Evolutionary conservation across 1,284 basidiomycete genomes (phyloP), one percentile per base, ranked within the genome.

Genomic region (Melanopsichium pennsylvanicum): DNA sequence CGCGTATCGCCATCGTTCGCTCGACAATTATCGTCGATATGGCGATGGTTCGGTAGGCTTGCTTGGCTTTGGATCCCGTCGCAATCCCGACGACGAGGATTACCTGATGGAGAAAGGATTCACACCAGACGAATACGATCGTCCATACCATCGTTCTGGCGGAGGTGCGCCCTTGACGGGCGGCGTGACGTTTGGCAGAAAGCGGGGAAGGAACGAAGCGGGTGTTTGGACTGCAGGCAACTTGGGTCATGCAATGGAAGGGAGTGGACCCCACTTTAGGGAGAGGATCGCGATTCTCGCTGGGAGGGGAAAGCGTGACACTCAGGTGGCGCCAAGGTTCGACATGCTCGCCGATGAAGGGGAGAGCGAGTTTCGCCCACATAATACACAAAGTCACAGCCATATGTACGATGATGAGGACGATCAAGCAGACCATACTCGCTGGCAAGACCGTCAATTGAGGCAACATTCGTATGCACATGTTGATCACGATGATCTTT

Each of bases 271-370:
- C 3, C 70, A 72, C 38, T 64, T 76, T 23, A 44, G 70, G 11
- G 66, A 76, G 38, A 52, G 73, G 9, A 54, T 76, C 27, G 74
- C 74, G 12, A 61, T 76, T 31, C 45, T 76, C 15, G 70, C 72
- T 4, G 74, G 74, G 10, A 35, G 69, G 31, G 62, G 70, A 18
- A 56, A 58, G n/a, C 43, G 54, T 5, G 69, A 58, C 4, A 33
- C 54, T 2, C 27, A 50, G 3, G 11, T 47, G 1, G 60, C 51
- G 11, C 66, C 67, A 2, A 56, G 76, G 18, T 71, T 81, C 46
- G 78, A 79, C 44, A 79, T 81, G 69, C 69, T 81, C 11, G 78
- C 75, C 2, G 73, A 75, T 27, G 74, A 73, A 42, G 66, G 63
- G n/a, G 71, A 72, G n/a, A n/a, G n/a, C n/a, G n/a, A n/a, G n/a